Base-by-base conservation (phyloP, 371 early-diverging fungal genomes). In the Mucor circinelloides region DNA sequence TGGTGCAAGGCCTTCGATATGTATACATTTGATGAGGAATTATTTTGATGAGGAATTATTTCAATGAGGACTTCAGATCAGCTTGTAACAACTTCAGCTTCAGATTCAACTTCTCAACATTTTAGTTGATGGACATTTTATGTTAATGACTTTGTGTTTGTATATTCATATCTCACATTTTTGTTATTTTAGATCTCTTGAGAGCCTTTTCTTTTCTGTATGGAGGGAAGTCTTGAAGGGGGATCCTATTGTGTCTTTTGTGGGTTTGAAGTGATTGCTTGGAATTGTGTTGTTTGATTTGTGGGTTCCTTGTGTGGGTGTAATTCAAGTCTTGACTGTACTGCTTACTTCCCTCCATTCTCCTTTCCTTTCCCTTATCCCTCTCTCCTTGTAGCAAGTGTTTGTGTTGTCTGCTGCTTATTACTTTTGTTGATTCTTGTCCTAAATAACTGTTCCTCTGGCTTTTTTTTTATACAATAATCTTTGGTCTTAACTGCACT, bases 201-300 rank as follows among this genome's bases (percentile, higher is more conserved):
- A 50, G 50, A 50, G 44, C 44, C 36, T 44, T 44, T 44, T 42
- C 42, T 42, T 50, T 50, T 50, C 25, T 36, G 25, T 23, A 21
- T 50, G 50, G 50, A 50, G 50, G 50, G 50, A 50, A 50, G 50
- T 50, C 44, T 44, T 44, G 44, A 44, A 19, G 44, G 44, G 44
- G 44, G 44, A 44, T 44, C n/a, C 44, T 44, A 44, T 44, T 36
- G 36, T 36, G 36, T 36, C 19, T 19, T 44, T 44, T 44, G 44
- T 44, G 44, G 44, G 44, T 19, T 44, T 17, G 6, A 17, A 44
- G n/a, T 44, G 44, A 13, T 25, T 50, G 50, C 23, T 10, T 36
- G 36, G 6, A 21, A 25, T 50, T 50, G 50, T 23, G 25, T 23
- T 50, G 23, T 25, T 50, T 50, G 50, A 19, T 50, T n/a, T 50